These are phyloP conservation scores for Colletotrichum sp. DNA, from an alignment of 2,329 filamentous ascomycete genomes.

Conservation along the genomic window DNA sequence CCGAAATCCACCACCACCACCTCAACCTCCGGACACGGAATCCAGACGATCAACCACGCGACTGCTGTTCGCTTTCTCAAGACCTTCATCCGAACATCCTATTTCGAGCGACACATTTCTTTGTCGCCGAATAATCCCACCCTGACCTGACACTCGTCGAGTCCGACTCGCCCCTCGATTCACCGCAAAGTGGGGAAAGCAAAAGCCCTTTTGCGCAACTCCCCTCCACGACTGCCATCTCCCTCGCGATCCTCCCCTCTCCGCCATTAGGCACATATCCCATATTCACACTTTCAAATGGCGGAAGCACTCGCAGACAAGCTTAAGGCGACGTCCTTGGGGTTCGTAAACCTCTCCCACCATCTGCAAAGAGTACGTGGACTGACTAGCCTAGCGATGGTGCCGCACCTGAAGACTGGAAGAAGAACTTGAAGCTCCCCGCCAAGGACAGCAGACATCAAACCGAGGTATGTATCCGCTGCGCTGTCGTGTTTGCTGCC, in stretches of 20 bases:
- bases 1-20: not conserved
- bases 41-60: conserved; percentile 5
- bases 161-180: conserved; percentile 11
- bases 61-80: not conserved
- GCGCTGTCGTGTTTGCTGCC: not conserved
- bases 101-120: not conserved
- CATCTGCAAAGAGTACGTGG: not conserved
- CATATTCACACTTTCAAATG: conserved; percentile 31
- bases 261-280: conserved; percentile 9
- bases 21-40: not conserved
- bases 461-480: conserved; percentile 68
- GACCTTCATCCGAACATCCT: not conserved
- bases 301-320: conserved; percentile 51
- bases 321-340: conserved; percentile 46
- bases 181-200: conserved; percentile 20
- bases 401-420: conserved; percentile 70
- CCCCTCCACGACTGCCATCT: not conserved
- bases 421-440: conserved; percentile 73
- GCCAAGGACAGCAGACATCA: conserved; percentile 78
- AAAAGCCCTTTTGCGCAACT: conserved; percentile 16
- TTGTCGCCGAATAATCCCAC: not conserved
- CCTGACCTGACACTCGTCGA: not conserved
- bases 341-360: conserved; percentile 32
- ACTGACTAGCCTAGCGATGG: conserved; percentile 52
- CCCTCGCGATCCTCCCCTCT: not conserved